Percentiles rank a stretch among this genome's conserved stretches.
Evolutionary conservation across 139 green algal genomes (phyloP).

Genomic region (Bryopsis sp.): DNA sequence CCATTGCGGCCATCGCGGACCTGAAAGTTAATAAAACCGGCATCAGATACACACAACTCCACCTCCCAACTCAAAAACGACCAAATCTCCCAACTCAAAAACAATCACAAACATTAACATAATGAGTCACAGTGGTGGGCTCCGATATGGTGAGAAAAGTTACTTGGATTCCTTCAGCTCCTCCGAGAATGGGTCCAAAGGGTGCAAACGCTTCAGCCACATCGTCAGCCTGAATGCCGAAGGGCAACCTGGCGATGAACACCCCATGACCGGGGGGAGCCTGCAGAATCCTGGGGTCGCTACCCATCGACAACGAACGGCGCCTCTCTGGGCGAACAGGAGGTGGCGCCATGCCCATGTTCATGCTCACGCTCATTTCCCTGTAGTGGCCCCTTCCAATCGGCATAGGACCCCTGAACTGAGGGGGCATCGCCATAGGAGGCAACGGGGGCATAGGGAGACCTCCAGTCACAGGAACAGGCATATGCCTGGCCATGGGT

Average conservation of each 20-base stretch:
- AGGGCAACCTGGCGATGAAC: slow-evolving; percentile 17
- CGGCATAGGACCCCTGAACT: too few species aligned
- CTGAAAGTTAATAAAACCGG: too few species aligned
- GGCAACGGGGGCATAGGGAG: slow-evolving; percentile 9
- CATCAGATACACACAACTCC: too few species aligned
- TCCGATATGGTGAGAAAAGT: not conserved
- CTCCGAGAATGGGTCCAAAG: slow-evolving; percentile 17
- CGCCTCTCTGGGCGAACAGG: not conserved
- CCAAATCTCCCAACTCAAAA: not conserved
- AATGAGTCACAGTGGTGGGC: too few species aligned
- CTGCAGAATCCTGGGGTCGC: not conserved
- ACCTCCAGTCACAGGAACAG: too few species aligned
- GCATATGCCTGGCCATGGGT: too few species aligned
- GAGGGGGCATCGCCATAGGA: slow-evolving; percentile 8
- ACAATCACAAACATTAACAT: not conserved
- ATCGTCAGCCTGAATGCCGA: slow-evolving; percentile 13
- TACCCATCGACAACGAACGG: slow-evolving; percentile 13
- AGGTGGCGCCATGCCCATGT: not conserved
- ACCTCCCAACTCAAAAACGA: too few species aligned
- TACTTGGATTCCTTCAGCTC: slow-evolving; percentile 17
- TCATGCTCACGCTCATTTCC: not conserved
- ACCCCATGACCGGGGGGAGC: slow-evolving; percentile 3
- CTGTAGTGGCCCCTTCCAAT: not conserved
- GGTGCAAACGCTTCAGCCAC: slow-evolving; percentile 6
- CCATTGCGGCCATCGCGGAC: slow-evolving; percentile 17